Percentiles rank a stretch among this genome's conserved stretches.
These are phyloP conservation scores for Phaeosphaeriaceae sp. DNA, from an alignment of 2,329 filamentous ascomycete species.

Conservation along the genomic window DNA sequence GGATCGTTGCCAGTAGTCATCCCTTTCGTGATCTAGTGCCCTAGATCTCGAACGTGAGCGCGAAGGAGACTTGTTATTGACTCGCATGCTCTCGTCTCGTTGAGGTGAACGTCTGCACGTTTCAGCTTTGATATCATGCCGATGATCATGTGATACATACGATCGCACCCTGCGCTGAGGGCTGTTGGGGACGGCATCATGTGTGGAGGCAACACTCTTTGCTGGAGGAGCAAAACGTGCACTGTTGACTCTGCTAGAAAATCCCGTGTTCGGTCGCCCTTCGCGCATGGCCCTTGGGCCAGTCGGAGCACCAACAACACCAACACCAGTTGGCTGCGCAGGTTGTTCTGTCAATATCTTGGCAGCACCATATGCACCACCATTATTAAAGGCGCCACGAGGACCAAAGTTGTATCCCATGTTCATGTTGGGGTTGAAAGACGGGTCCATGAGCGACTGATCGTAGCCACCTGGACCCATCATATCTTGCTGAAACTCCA, in stretches of 20 bases:
- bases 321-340: slow-evolving; percentile 60
- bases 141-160: slow-evolving; percentile 27
- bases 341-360: slow-evolving; percentile 45
- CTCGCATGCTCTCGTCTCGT: slow-evolving; percentile 43
- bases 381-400: slow-evolving; percentile 55
- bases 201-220: slow-evolving; percentile 29
- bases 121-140: slow-evolving; percentile 11
- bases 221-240: slow-evolving; percentile 32
- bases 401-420: slow-evolving; percentile 51
- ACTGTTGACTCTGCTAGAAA: slow-evolving; percentile 65
- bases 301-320: slow-evolving; percentile 77
- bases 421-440: slow-evolving; percentile 49
- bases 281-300: slow-evolving; percentile 95
- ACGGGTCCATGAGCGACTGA: slow-evolving; percentile 55
- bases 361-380: slow-evolving; percentile 46
- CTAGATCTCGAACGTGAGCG: slow-evolving; percentile 50
- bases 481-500: slow-evolving; percentile 39
- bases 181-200: slow-evolving; percentile 28
- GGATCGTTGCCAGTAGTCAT: slow-evolving; percentile 28
- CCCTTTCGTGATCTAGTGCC: slow-evolving; percentile 29
- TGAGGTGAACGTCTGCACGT: slow-evolving; percentile 38
- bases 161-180: slow-evolving; percentile 38
- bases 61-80: slow-evolving; percentile 50
- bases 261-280: slow-evolving; percentile 82
- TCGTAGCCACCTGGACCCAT: slow-evolving; percentile 63